Evolutionary conservation across 371 early-diverging fungal genomes (phyloP).

Genomic region (Umbelopsis sp.): DNA sequence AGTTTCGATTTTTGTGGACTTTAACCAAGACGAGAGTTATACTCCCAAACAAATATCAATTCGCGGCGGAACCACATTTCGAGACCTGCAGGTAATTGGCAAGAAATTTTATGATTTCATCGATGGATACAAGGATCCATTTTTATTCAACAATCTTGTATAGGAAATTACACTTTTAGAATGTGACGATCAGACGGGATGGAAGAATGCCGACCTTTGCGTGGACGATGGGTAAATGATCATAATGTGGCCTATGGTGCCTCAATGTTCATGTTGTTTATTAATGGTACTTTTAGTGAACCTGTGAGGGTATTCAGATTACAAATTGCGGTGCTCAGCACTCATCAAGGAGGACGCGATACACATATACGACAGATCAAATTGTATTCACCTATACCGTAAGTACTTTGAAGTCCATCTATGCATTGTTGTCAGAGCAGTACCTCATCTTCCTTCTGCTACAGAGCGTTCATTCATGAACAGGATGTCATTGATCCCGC

Average conservation of each 20-base stretch:
- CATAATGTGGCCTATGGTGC: no score
- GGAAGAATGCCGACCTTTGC: conserved; percentile 67
- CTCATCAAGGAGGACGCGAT: conserved; percentile 92
- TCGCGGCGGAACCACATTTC: conserved; percentile 73
- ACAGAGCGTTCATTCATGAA: conserved; percentile 10
- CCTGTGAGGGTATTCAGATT: conserved; percentile 65
- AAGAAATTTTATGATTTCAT: conserved; percentile 17
- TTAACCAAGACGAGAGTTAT: conserved; percentile 89
- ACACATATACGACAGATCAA: conserved; percentile 86
- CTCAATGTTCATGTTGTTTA: background rate
- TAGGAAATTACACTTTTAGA: conserved; percentile 59
- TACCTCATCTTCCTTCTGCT: background rate
- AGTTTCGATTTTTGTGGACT: conserved; percentile 79
- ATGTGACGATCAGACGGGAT: conserved; percentile 74
- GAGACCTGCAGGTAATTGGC: conserved; percentile 54
- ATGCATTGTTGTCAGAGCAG: background rate
- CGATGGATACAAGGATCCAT: background rate
- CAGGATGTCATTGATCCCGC: conserved; percentile 15
- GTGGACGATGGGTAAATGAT: conserved; percentile 48
- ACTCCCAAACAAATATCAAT: conserved; percentile 81
- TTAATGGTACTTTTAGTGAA: conserved; percentile 30
- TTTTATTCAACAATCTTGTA: background rate
- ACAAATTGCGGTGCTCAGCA: conserved; percentile 80
- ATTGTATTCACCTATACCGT: conserved; percentile 62
- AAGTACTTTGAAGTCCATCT: conserved; percentile 21